phyloP scores from a whole-genome alignment of 306 rosid species.

The Astragalus membranaceus region DNA sequence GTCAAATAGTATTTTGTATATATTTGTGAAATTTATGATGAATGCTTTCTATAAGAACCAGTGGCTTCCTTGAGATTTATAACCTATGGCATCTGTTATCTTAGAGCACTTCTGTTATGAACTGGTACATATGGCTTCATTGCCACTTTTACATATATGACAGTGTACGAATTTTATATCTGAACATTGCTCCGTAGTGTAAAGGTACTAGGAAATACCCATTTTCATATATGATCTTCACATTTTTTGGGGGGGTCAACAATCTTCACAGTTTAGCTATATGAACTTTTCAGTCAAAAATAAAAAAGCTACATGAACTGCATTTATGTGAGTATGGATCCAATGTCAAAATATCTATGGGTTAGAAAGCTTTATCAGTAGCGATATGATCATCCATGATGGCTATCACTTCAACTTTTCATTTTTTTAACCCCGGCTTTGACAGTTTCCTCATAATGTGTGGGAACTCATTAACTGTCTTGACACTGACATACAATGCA shows the following conservation, averaged over 20 bases:
- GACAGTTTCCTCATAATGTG: background rate
- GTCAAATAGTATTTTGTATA: background rate
- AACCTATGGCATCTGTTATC: background rate
- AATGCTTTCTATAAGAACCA: background rate
- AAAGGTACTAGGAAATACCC: background rate
- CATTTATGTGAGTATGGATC: background rate
- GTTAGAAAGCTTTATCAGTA: slow-evolving; percentile 1
- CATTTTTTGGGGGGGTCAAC: too few species aligned
- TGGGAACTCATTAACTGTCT: slow-evolving; percentile 21
- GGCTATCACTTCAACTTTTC: background rate
- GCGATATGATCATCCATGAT: background rate
- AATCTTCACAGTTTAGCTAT: background rate
- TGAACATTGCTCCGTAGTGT: background rate
- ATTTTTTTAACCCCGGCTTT: background rate
- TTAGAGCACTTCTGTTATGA: background rate
- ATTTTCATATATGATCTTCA: background rate
- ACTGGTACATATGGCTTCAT: background rate
- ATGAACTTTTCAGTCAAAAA: background rate
- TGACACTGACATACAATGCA: slow-evolving; percentile 38
- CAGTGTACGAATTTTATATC: background rate
- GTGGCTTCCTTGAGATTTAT: background rate
- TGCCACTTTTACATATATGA: slow-evolving; percentile 2
- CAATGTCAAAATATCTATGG: background rate
- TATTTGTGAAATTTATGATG: background rate
- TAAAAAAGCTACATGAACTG: background rate